Percentiles rank a stretch among this genome's conserved stretches.
phyloP scores from a whole-genome alignment of 2,329 filamentous ascomycete genomes.

The Neopestalotiopsis rosae region DNA sequence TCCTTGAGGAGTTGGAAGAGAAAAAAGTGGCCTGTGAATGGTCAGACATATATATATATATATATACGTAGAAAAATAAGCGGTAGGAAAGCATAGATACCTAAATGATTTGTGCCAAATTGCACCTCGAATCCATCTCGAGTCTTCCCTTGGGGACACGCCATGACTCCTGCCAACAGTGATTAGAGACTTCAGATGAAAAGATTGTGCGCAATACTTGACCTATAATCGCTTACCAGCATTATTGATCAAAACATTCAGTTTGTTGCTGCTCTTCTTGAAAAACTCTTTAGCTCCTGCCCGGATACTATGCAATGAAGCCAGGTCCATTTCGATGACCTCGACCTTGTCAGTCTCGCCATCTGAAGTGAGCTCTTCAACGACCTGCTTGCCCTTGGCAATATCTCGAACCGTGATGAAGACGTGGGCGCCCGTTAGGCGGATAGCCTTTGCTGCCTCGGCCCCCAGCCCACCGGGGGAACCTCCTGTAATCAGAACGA shows the following conservation, averaged over 20 bases:
- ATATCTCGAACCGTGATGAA: slow-evolving; percentile 24
- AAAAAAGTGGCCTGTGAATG: slow-evolving; percentile 20
- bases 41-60: not conserved
- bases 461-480: slow-evolving; percentile 23
- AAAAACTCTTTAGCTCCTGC: slow-evolving; percentile 22
- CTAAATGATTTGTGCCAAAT: slow-evolving; percentile 24
- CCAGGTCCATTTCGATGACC: slow-evolving; percentile 25
- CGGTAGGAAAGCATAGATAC: not conserved
- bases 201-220: not conserved
- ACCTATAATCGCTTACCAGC: slow-evolving; percentile 19
- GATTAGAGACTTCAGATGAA: not conserved
- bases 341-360: slow-evolving; percentile 23
- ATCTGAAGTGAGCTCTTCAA: slow-evolving; percentile 22
- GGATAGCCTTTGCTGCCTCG: slow-evolving; percentile 23
- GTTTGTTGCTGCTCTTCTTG: slow-evolving; percentile 19
- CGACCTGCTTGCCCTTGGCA: slow-evolving; percentile 23
- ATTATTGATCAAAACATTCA: slow-evolving; percentile 27
- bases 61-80: not conserved
- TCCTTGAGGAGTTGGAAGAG: slow-evolving; percentile 26
- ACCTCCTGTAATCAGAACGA: slow-evolving; percentile 24
- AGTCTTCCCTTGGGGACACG: slow-evolving; percentile 18
- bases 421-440: slow-evolving; percentile 22
- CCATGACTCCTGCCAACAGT: not conserved
- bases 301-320: slow-evolving; percentile 22
- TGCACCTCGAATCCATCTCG: slow-evolving; percentile 27